phyloP scores from a whole-genome alignment of 1,139 yeast species.

The Suhomyces ambrosiae region DNA sequence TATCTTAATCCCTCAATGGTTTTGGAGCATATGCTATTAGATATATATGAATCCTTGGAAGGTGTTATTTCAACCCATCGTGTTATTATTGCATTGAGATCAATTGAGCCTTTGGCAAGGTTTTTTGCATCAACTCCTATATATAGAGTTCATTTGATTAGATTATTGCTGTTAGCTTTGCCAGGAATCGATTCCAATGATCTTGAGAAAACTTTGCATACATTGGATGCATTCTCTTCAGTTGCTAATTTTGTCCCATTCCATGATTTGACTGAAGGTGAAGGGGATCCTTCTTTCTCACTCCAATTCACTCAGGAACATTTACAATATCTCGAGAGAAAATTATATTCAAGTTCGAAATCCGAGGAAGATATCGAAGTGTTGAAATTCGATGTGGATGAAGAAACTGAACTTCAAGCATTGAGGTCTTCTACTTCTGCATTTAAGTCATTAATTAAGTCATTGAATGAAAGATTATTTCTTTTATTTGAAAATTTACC shows the following conservation, averaged over 20 bases:
- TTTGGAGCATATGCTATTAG: slow-evolving; percentile 66
- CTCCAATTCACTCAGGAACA: slow-evolving; percentile 73
- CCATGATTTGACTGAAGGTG: slow-evolving; percentile 48
- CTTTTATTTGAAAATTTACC: slow-evolving; percentile 76
- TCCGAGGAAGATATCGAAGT: not conserved
- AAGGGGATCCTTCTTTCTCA: slow-evolving; percentile 59
- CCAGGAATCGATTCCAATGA: slow-evolving; percentile 93
- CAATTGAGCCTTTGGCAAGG: slow-evolving; percentile 66
- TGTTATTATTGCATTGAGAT: slow-evolving; percentile 70
- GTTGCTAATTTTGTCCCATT: slow-evolving; percentile 77
- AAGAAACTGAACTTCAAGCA: slow-evolving; percentile 54
- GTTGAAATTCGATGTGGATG: slow-evolving; percentile 32
- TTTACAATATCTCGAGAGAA: slow-evolving; percentile 49
- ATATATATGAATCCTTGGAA: slow-evolving; percentile 81
- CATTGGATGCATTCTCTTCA: slow-evolving; percentile 71
- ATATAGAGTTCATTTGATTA: slow-evolving; percentile 76
- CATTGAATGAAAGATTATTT: slow-evolving; percentile 63
- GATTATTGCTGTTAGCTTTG: slow-evolving; percentile 66
- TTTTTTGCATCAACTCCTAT: slow-evolving; percentile 66
- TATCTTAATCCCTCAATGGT: slow-evolving; percentile 63
- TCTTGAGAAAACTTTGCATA: slow-evolving; percentile 67
- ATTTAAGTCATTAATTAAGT: slow-evolving; percentile 61
- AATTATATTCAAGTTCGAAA: slow-evolving; percentile 24
- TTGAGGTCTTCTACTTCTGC: slow-evolving; percentile 74
- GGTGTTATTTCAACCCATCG: slow-evolving; percentile 84